These are phyloP conservation scores for Backusella australiensis DNA, from an alignment of 192 early-diverging fungal genomes.

Conservation along the genomic window DNA sequence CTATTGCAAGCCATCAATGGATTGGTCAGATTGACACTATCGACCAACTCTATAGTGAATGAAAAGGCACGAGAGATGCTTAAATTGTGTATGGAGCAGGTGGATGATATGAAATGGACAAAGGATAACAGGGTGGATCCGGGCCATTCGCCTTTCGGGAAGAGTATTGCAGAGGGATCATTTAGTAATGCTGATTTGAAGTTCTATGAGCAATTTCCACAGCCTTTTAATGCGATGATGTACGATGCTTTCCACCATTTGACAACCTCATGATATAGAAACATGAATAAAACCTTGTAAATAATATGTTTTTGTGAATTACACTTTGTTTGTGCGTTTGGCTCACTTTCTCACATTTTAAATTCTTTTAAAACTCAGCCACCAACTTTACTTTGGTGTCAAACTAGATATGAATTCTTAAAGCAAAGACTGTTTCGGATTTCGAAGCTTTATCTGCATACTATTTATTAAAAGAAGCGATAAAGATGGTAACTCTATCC, in stretches of 20 bases:
- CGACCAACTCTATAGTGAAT: background rate
- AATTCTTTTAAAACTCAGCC: no score
- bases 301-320: background rate
- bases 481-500: no score
- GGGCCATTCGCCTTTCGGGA: background rate
- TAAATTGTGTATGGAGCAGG: background rate
- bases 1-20: background rate
- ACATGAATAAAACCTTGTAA: background rate
- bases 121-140: background rate
- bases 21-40: background rate
- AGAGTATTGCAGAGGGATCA: background rate
- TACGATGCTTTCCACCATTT: background rate
- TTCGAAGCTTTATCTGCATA: no score
- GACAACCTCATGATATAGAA: background rate
- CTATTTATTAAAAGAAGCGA: no score
- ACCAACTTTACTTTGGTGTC: no score
- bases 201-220: background rate
- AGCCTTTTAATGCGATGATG: background rate
- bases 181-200: background rate
- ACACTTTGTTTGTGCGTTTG: no score
- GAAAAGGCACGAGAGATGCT: background rate
- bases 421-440: no score
- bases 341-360: no score
- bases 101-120: constrained; percentile 6
- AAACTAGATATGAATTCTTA: no score